Conservation (phyloP, 176 grass and related monocot species). For the Triticum turgidum region DNA sequence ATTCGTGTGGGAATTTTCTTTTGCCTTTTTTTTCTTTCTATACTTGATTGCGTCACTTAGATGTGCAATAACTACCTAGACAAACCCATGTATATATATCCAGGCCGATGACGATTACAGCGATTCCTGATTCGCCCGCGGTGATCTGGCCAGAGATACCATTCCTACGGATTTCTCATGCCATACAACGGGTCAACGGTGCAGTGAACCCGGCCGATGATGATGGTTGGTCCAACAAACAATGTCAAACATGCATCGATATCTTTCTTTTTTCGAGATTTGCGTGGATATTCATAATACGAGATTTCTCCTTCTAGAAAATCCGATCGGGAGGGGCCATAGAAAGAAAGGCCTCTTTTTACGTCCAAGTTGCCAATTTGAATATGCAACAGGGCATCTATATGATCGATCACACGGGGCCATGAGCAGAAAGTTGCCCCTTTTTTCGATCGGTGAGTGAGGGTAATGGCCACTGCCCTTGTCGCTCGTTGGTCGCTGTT, state of each 20-base stretch:
- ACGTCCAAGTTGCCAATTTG: too few relatives aligned
- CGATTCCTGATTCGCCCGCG: conserved; percentile 2
- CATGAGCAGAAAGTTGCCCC: not conserved
- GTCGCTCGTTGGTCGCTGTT: not conserved
- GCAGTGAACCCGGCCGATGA: not conserved
- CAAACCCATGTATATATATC: not conserved
- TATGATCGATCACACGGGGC: not conserved
- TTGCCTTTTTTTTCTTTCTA: too few relatives aligned
- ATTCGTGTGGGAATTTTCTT: too few relatives aligned
- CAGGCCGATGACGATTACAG: not conserved
- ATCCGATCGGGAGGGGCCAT: too few relatives aligned
- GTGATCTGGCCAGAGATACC: not conserved
- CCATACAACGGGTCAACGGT: not conserved
- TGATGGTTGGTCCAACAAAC: not conserved
- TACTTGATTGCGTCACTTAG: too few relatives aligned
- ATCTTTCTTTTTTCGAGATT: too few relatives aligned
- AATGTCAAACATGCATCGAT: too few relatives aligned
- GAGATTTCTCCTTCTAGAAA: too few relatives aligned
- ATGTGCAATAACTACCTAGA: too few relatives aligned
- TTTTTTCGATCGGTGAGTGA: not conserved
- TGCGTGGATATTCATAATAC: too few relatives aligned
- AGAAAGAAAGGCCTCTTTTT: too few relatives aligned
- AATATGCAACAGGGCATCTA: too few relatives aligned
- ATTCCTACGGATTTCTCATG: not conserved
- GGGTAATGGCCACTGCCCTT: not conserved